Evolutionary conservation across 768 basidiomycete species (phyloP), one percentile per base, ranked within the genome.

Genomic region (Coprinopsis strossmayeri): DNA sequence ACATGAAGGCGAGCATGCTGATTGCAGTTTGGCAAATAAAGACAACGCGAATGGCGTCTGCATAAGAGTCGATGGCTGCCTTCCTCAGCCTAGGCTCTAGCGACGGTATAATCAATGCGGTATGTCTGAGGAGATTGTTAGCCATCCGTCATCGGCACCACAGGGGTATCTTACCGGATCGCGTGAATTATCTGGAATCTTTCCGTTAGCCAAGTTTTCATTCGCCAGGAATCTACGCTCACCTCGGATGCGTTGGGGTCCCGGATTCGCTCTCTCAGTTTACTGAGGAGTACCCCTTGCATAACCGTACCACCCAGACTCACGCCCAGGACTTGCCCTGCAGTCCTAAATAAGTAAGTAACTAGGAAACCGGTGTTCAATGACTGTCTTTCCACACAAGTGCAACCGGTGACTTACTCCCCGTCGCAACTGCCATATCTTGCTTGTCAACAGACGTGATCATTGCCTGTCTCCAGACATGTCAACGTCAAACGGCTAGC

Each of bases 281-380:
- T 80, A 41, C 70, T 64, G 24, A 83, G 67, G 34, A 99, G 73
- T 28, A 95, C 74, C 3, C 79, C 77, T 65, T 99, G 95, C 26
- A 94, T 68, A 23, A 98, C 63, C 0, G 91, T 85, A 18, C 91
- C 89, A 56, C 83, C 84, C 39, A 94, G 69, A 57, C 89, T 88
- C 46, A 99, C 95, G 28, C 95, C 96, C 47, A 97, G 75, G 20
- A 96, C 96, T 70, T 97, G 95, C 2, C 94, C 94, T 15, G 90
- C 87, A 5, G 91, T 93, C 54, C 94, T 74, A 72, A 94, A 95
- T 40, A 96, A 73, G 66, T 98, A 98, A 26, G 88, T 89, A 58
- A 94, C 92, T 95, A 57, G 15, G 48, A 39, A 24, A 34, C 52
- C 26, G 5, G 17, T 51, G 48, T 46, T 52, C 32, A 46, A 50